Evolutionary conservation across 192 early-diverging fungal genomes (phyloP).

Genomic region (Podila epigama): DNA sequence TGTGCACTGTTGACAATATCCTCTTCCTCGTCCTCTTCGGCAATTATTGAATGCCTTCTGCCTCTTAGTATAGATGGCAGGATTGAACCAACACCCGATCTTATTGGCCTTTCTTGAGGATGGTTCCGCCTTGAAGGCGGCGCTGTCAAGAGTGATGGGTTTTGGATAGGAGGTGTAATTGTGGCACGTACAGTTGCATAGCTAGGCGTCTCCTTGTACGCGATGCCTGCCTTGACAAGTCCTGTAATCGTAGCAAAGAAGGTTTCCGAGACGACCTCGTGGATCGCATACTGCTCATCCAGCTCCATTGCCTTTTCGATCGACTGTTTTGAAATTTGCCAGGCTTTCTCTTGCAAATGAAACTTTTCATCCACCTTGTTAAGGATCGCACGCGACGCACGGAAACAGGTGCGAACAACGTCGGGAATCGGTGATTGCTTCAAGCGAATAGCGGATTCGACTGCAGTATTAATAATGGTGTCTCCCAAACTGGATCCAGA

Average conservation of each 20-base stretch:
- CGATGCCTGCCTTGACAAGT: slow-evolving; percentile 57
- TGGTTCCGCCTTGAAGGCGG: background rate
- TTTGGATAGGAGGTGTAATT: background rate
- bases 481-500: slow-evolving; percentile 14
- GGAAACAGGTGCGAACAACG: slow-evolving; percentile 43
- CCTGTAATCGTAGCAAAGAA: slow-evolving; percentile 51
- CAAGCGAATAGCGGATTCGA: slow-evolving; percentile 56
- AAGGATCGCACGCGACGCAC: slow-evolving; percentile 25
- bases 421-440: slow-evolving; percentile 66
- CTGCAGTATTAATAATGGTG: slow-evolving; percentile 52
- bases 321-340: slow-evolving; percentile 54
- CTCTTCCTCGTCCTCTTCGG: slow-evolving; percentile 18
- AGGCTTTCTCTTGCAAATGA: slow-evolving; percentile 53
- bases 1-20: no score
- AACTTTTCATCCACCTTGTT: slow-evolving; percentile 55
- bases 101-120: slow-evolving; percentile 8
- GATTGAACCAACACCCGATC: background rate
- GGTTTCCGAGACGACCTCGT: slow-evolving; percentile 53
- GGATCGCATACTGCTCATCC: slow-evolving; percentile 61
- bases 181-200: slow-evolving; percentile 20
- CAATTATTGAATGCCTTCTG: slow-evolving; percentile 26
- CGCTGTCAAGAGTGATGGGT: no score
- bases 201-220: slow-evolving; percentile 54
- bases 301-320: slow-evolving; percentile 58
- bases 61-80: background rate